phyloP scores from a whole-genome alignment of 2,329 filamentous ascomycete species.

The Raffaelea ambrosiae region DNA sequence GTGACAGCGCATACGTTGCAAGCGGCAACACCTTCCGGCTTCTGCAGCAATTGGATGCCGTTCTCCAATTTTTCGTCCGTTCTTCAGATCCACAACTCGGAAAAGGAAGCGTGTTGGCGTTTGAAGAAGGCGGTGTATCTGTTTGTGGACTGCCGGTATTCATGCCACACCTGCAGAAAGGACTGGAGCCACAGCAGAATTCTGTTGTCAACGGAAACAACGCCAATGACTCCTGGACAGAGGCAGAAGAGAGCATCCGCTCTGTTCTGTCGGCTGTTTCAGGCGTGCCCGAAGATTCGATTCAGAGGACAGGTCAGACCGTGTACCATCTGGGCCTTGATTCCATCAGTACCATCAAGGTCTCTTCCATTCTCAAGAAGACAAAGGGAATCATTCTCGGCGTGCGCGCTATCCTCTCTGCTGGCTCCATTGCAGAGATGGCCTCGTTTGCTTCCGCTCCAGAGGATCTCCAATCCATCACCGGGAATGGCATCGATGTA shows the following conservation, averaged over 20 bases:
- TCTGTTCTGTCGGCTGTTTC: conserved; percentile 50
- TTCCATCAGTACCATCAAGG: conserved; percentile 86
- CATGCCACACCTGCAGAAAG: conserved; percentile 7
- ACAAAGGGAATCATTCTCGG: conserved; percentile 47
- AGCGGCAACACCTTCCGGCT: conserved; percentile 37
- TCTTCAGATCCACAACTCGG: conserved; percentile 12
- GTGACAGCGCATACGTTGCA: conserved; percentile 48
- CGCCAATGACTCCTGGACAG: conserved; percentile 24
- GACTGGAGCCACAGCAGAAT: no score
- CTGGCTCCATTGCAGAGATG: conserved; percentile 58
- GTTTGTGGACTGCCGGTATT: conserved; percentile 56
- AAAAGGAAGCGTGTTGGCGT: conserved; percentile 35
- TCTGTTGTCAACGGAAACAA: not conserved
- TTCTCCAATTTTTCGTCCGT: conserved; percentile 48
- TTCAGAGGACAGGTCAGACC: conserved; percentile 47
- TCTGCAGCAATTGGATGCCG: conserved; percentile 48
- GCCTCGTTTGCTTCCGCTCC: conserved; percentile 21
- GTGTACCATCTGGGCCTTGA: conserved; percentile 84
- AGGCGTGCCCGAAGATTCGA: conserved; percentile 43
- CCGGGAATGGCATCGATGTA: not conserved
- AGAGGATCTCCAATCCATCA: not conserved
- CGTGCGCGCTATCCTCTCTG: conserved; percentile 63
- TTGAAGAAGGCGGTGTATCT: conserved; percentile 42
- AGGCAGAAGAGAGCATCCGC: conserved; percentile 30
- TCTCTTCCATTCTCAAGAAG: conserved; percentile 61